Conservation (phyloP, 2,329 filamentous ascomycete species). For the Microsporum canis region DNA sequence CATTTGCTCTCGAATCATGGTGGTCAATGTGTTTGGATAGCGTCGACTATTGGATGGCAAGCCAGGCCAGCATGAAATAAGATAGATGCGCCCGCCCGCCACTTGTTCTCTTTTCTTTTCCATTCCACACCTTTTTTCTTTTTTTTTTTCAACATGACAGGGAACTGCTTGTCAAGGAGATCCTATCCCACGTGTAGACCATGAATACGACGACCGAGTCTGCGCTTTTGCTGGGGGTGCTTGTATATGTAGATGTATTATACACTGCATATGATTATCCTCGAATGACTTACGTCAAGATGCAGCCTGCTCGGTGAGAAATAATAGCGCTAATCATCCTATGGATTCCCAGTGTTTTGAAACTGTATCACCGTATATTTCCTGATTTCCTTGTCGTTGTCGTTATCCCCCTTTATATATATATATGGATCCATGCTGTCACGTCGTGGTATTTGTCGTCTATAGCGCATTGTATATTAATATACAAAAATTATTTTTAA, state of each 20-base stretch:
- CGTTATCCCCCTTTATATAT: no score
- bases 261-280: neutral
- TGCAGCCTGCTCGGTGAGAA: neutral
- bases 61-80: neutral
- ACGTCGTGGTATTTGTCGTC: no score
- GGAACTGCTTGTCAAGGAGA: neutral
- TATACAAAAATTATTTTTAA: no score
- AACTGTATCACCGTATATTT: constrained; percentile 1
- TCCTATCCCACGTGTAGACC: constrained; percentile 6
- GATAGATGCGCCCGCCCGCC: neutral
- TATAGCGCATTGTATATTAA: no score
- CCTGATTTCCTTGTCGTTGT: neutral
- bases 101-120: constrained; percentile 2
- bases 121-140: neutral
- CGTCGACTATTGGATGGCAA: neutral
- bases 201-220: constrained; percentile 1
- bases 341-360: neutral
- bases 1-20: neutral
- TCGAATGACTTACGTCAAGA: neutral
- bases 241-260: neutral
- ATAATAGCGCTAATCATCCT: neutral
- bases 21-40: neutral
- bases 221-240: neutral
- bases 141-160: neutral
- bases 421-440: no score